Base-by-base conservation (phyloP, 2,329 filamentous ascomycete genomes). In the Claviceps capensis region DNA sequence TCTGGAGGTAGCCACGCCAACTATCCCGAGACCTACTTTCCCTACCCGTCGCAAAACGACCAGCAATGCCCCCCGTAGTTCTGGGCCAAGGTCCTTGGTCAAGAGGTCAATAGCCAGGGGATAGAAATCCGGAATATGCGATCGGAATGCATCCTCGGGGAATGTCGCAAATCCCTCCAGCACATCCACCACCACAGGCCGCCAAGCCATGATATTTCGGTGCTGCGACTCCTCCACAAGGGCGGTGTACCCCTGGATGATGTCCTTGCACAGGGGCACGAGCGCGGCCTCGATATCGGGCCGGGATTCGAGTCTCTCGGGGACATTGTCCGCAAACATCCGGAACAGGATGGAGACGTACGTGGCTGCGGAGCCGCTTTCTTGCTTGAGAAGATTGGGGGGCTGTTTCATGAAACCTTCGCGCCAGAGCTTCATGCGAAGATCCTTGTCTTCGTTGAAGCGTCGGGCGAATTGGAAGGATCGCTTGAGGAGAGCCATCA, bases 371-470 rank as follows among this genome's bases (percentile, higher is more conserved):
- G 85, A 87, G 42, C 93, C 91, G 55, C 82, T 88, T 70, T 99
- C 93, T 66, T 99, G 93, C 72, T 98, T 98, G 34, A 99, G 78
- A 13, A 99, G 75, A 62, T 99, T 99, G 2, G 93, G 93, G 16
- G 93, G 91, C 65, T 98, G 93, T 70, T 95, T 95, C 93, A 99
- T 99, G 75, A 98, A 99, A 0, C 94, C 93, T 66, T 98, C 93
- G 49, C 89, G 79, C 88, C 94, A 98, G 17, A 99, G 76, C 17
- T 88, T 82, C 77, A 95, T 95, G 46, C 93, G 83, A 40, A 99
- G 75, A 59, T 97, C 93, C 69, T 95, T 95, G 70, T 98, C 90
- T 57, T 89, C 88, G 67, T 99, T 99, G 76, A 99, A 99, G 60
- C 85, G 86, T 63, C 94, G 90, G 45, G 94, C 93, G 60, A 99